phyloP scores from a whole-genome alignment of 371 early-diverging fungal genomes.

The Rhizopus delemar region DNA sequence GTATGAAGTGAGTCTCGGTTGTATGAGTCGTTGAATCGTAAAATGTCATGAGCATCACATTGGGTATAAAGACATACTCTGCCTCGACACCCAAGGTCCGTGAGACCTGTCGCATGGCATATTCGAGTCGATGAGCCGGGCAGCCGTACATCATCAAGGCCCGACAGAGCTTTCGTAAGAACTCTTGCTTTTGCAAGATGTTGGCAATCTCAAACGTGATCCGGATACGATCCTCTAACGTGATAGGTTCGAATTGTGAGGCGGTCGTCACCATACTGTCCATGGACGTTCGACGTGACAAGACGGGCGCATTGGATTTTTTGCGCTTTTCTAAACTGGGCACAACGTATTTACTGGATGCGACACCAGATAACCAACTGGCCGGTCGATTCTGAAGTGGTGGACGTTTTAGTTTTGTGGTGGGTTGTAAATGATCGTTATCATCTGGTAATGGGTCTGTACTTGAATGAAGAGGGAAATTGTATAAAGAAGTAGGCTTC shows the following conservation, averaged over 20 bases:
- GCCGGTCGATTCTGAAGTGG: constrained; percentile 34
- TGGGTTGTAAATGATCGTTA: neutral
- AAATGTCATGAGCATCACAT: constrained; percentile 74
- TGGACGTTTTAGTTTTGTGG: constrained; percentile 28
- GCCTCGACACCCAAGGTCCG: constrained; percentile 65
- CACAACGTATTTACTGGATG: constrained; percentile 40
- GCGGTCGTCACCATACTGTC: constrained; percentile 53
- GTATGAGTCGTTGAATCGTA: constrained; percentile 72
- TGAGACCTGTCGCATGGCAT: constrained; percentile 51
- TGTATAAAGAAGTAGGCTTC: constrained; percentile 6
- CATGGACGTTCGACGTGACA: constrained; percentile 37
- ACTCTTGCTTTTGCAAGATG: constrained; percentile 62
- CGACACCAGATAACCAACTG: constrained; percentile 44
- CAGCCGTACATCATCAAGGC: constrained; percentile 60
- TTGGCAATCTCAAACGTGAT: constrained; percentile 63
- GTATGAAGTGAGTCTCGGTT: constrained; percentile 74
- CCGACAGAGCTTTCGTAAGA: constrained; percentile 53
- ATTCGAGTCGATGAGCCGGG: constrained; percentile 65
- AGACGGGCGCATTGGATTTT: constrained; percentile 16
- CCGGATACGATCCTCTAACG: constrained; percentile 55
- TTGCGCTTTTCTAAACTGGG: constrained; percentile 46
- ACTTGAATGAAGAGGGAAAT: constrained; percentile 15
- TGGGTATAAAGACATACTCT: constrained; percentile 68
- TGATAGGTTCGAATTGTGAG: constrained; percentile 51
- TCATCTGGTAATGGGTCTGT: constrained; percentile 8